Evolutionary conservation across 768 basidiomycete species (phyloP), one percentile per base, ranked within the genome.

Genomic region (Lentinula lateritia): DNA sequence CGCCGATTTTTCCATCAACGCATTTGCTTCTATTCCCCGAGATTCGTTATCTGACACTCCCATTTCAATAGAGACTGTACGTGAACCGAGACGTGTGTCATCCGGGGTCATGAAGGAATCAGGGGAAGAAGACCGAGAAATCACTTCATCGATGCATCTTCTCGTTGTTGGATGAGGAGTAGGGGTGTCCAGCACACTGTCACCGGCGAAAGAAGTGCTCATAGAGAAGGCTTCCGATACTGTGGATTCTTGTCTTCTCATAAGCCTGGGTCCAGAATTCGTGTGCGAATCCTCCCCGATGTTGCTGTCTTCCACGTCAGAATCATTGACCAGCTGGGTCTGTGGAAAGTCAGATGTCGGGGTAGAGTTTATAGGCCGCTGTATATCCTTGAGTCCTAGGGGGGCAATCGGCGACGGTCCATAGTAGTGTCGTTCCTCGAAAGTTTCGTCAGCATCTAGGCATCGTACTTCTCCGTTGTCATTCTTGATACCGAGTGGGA

Each of bases 401-500:
- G 86, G 87, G 0, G 85, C 78, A 13, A 67, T 66, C 65, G 85
- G 84, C 4, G 77, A 71, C 32, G 75, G 63, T 7, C 88, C 88
- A 34, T 74, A 74, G 54, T 83, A 87, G 58, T 78, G 76, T 12
- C 52, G 28, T 35, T 57, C 61, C n/a, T 35, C 76, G 12, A 23
- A n/a, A 15, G 20, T 18, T 68, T 82, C 81, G 16, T 68, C 73
- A 16, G 64, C 62, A n/a, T 20, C 61, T 13, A 48, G 38, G 8
- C 63, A 62, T 16, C 68, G 59, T 46, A 91, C 81, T 1, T 69
- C 65, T 3, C 89, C 89, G 16, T 78, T 77, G 20, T 80, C 76
- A 64, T 81, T 81, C 62, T 86, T 75, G 12, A 89, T 65, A 10
- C 90, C 90, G 32, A 87, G 70, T 2, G 87, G 87, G 32, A 87